Evolutionary conservation across 306 rosid species (phyloP), one percentile per base, ranked within the genome.

Genomic region (Chamaecrista fasciculata): DNA sequence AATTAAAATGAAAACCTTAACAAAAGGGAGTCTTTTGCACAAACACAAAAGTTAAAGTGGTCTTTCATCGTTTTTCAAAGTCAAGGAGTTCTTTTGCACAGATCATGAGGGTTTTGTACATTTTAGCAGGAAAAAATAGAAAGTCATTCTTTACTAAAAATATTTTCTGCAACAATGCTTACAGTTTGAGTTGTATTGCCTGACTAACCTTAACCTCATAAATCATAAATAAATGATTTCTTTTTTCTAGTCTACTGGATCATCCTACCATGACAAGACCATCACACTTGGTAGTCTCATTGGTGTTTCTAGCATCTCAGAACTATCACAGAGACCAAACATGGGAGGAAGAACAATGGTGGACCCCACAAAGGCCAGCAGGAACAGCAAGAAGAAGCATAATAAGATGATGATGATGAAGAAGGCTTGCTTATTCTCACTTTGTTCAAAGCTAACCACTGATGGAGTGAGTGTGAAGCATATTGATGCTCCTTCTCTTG

Each of bases 251-350:
- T 80, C 88, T 40, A 79, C 83, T 14, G 88, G 78, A 57, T 83
- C 97, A 15, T 82, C 83, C 73, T 77, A 81, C 82, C 88, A 67
- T 69, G 82, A 79, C 49, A 89, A 74, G 37, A 85, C 85, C 86
- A 85, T 83, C 36, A 83, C 90, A 53, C 85, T 81, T 15, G 96
- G 90, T 28, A 86, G 63, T 77, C 87, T 91, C 68, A 81, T 86
- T 58, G 90, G 92, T 14, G 81, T 65, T 28, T 86, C 93, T 3
- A 69, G 66, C 81, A 74, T 80, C 60, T 44, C 89, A 29, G 81
- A 85, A 46, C 66, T 80, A 25, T 82, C 97, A 5, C 53, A 85
- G 56, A 83, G 94, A 83, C 78, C 91, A 15, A 71, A 77, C 7
- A 77, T 78, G 55, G 79, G 80, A 81, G 80, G 81, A 55, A 57